Percentiles rank a stretch among this genome's conserved stretches.
Evolutionary conservation across 768 basidiomycete species (phyloP).

Genomic region (Amanita jacksonii): DNA sequence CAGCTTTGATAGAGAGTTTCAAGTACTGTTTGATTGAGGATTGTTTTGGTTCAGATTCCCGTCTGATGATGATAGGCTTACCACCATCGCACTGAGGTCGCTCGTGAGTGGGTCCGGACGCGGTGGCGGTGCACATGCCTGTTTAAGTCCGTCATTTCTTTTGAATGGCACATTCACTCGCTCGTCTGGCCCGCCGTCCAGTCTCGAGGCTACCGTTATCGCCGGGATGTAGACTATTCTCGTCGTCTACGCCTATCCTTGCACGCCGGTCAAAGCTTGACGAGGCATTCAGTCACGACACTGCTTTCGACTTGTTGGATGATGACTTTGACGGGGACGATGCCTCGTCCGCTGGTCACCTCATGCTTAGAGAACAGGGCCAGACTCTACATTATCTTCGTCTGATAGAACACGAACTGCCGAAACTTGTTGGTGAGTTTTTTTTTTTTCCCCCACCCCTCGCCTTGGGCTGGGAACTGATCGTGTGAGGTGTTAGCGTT

Average conservation of each 20-base stretch:
- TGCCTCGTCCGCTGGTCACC: conserved; percentile 59
- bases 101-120: neutral
- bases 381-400: conserved; percentile 70
- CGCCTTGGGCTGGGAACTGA: neutral
- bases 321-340: conserved; percentile 47
- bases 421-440: conserved; percentile 65
- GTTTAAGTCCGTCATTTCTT: neutral
- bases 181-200: conserved; percentile 6
- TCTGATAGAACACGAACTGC: conserved; percentile 84
- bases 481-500: conserved; percentile 41
- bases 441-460: no score
- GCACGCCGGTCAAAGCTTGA: conserved; percentile 29
- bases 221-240: conserved; percentile 14
- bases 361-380: conserved; percentile 65
- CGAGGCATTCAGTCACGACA: conserved; percentile 30
- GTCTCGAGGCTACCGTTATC: neutral
- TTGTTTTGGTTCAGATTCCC: no score
- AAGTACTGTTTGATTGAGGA: conserved; percentile 34
- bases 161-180: conserved; percentile 2
- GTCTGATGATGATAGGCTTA: conserved; percentile 24
- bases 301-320: conserved; percentile 34
- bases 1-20: conserved; percentile 64
- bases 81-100: conserved; percentile 33
- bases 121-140: neutral
- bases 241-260: conserved; percentile 18